Conservation (phyloP, 768 basidiomycete genomes). For the Mycena filopes region DNA sequence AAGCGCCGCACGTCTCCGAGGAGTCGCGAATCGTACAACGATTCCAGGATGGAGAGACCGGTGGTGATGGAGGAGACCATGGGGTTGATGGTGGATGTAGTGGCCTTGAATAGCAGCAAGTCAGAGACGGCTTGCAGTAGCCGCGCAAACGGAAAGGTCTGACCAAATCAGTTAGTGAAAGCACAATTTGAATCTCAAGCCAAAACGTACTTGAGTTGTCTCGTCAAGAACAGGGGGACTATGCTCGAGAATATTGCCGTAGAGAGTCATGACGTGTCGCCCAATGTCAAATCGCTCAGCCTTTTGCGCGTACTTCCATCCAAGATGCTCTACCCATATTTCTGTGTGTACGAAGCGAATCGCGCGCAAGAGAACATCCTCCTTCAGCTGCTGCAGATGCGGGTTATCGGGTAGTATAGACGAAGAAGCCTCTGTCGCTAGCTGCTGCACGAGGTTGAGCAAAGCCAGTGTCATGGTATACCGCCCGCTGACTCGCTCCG, state of each 20-base stretch:
- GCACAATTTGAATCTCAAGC: not conserved
- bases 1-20: slow-evolving; percentile 76
- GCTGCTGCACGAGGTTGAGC: slow-evolving; percentile 77
- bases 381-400: slow-evolving; percentile 78
- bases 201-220: slow-evolving; percentile 27
- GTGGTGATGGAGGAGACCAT: slow-evolving; percentile 76
- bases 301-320: slow-evolving; percentile 88
- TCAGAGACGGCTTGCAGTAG: slow-evolving; percentile 76
- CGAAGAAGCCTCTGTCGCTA: slow-evolving; percentile 78
- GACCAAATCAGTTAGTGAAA: not conserved
- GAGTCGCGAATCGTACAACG: slow-evolving; percentile 71
- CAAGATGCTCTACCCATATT: slow-evolving; percentile 87
- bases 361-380: slow-evolving; percentile 85
- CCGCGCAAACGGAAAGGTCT: slow-evolving; percentile 61
- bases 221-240: slow-evolving; percentile 64
- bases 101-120: slow-evolving; percentile 77
- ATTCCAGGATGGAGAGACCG: slow-evolving; percentile 66
- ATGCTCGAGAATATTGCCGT: slow-evolving; percentile 71
- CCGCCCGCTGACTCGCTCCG: slow-evolving; percentile 75
- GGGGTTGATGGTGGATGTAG: slow-evolving; percentile 84
- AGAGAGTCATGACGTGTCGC: slow-evolving; percentile 71
- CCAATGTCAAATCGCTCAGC: slow-evolving; percentile 89
- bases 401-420: slow-evolving; percentile 67
- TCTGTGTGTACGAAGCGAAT: slow-evolving; percentile 84
- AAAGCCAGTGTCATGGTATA: slow-evolving; percentile 88